Conservation (phyloP, 169 alveolate genomes). For the Eimeria maxima region DNA sequence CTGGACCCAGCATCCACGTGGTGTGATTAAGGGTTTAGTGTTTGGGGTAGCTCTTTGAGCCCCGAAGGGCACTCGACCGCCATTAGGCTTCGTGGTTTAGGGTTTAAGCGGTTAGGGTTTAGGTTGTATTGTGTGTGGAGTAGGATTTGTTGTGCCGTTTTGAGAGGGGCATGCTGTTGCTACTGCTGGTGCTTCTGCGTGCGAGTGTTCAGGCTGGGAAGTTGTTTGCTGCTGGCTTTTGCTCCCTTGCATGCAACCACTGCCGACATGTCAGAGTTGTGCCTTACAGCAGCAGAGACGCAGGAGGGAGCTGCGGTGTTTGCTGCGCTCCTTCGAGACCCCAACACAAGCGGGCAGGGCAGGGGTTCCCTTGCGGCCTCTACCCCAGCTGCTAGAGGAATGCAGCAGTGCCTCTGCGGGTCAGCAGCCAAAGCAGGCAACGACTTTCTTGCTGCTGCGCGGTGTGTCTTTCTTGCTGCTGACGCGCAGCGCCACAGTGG, state of each 20-base stretch:
- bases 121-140: too few relatives aligned
- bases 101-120: too few relatives aligned
- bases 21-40: too few relatives aligned
- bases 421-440: not conserved
- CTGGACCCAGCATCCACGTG: too few relatives aligned
- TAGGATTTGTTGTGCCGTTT: too few relatives aligned
- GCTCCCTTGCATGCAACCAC: constrained; percentile 43
- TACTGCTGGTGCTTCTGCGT: too few relatives aligned
- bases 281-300: not conserved
- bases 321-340: not conserved
- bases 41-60: not conserved
- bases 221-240: constrained; percentile 33
- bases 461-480: constrained; percentile 21
- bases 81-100: too few relatives aligned
- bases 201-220: constrained; percentile 25
- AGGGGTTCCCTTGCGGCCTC: not conserved
- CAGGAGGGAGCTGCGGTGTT: constrained; percentile 46
- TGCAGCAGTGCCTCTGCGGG: constrained; percentile 58
- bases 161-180: too few relatives aligned
- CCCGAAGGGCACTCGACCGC: not conserved
- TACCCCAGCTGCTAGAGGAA: not conserved
- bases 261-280: constrained; percentile 33
- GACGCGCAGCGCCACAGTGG: constrained; percentile 23
- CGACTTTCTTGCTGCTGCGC: constrained; percentile 8
- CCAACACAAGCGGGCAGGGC: not conserved